Conservation (phyloP, 768 basidiomycete genomes). For the Rhodotorula babjevae region DNA sequence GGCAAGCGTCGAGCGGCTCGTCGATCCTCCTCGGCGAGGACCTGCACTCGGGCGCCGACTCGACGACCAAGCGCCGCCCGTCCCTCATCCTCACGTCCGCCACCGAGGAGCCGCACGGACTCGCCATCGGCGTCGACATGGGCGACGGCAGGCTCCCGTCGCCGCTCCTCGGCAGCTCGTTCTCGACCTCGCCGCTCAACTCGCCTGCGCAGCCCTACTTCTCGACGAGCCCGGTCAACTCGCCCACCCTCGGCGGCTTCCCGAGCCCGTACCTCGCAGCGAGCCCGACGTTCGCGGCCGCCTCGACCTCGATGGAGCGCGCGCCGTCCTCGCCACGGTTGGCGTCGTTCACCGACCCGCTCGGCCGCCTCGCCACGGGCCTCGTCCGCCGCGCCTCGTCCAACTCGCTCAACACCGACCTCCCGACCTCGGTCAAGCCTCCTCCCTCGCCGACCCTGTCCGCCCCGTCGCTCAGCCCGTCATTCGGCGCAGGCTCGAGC, state of each 20-base stretch:
- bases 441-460: conserved; percentile 25
- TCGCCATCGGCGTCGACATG: conserved; percentile 22
- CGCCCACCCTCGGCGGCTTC: conserved; percentile 13
- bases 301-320: conserved; percentile 5
- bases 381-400: conserved; percentile 31
- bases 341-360: conserved; percentile 27
- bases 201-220: conserved; percentile 19
- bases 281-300: conserved; percentile 14
- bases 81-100: conserved; percentile 37
- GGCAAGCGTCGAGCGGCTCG: not conserved
- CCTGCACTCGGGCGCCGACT: not conserved
- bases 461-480: not conserved
- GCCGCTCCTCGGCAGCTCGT: conserved; percentile 11
- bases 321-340: conserved; percentile 31
- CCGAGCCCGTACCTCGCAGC: conserved; percentile 14
- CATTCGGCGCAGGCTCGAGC: not conserved
- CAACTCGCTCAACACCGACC: conserved; percentile 17
- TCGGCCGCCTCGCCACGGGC: conserved; percentile 28
- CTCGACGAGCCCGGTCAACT: conserved; percentile 24
- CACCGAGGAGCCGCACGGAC: conserved; percentile 20
- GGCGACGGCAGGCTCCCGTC: conserved; percentile 1
- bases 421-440: conserved; percentile 20
- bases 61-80: conserved; percentile 11
- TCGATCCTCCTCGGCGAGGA: conserved; percentile 31
- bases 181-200: conserved; percentile 19